These are phyloP conservation scores for Uncinocarpus reesii DNA, from an alignment of 2,329 filamentous ascomycete species.

Conservation along the genomic window DNA sequence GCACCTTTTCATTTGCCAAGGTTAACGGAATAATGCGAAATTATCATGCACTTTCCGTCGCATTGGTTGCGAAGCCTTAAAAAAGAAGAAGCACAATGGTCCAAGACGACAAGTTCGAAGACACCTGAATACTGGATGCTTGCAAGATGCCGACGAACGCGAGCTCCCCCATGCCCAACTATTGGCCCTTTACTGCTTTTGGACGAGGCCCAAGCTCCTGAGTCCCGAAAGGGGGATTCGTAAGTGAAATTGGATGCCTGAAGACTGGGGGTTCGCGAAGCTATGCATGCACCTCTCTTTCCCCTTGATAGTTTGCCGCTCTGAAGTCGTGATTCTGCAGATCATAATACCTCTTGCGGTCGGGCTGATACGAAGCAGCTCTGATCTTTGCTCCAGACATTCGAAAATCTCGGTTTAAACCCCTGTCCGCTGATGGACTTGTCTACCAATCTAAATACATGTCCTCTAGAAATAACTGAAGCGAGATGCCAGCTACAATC, in stretches of 20 bases:
- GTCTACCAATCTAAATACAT: neutral
- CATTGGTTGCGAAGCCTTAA: no score
- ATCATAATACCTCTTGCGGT: constrained; percentile 3
- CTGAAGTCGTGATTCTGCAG: neutral
- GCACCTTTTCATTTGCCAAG: no score
- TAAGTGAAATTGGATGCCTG: neutral
- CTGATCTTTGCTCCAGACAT: neutral
- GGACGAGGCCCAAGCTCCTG: constrained; percentile 8
- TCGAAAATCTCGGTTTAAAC: neutral
- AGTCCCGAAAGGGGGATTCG: neutral
- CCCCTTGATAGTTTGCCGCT: neutral
- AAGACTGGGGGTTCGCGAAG: neutral
- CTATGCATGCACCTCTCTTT: neutral
- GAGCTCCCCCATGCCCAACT: neutral
- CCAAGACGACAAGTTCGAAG: no score
- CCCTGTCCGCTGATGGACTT: neutral
- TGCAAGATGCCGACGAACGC: neutral
- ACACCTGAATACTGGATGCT: neutral
- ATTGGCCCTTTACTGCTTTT: neutral
- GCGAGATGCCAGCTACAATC: constrained; percentile 14
- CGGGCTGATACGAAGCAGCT: neutral
- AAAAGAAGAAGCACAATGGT: no score
- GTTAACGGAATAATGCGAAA: no score
- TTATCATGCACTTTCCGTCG: no score
- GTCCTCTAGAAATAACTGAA: neutral